Evolutionary conservation across 2,329 filamentous ascomycete genomes (phyloP).

Genomic region (Colletotrichum sublineola): DNA sequence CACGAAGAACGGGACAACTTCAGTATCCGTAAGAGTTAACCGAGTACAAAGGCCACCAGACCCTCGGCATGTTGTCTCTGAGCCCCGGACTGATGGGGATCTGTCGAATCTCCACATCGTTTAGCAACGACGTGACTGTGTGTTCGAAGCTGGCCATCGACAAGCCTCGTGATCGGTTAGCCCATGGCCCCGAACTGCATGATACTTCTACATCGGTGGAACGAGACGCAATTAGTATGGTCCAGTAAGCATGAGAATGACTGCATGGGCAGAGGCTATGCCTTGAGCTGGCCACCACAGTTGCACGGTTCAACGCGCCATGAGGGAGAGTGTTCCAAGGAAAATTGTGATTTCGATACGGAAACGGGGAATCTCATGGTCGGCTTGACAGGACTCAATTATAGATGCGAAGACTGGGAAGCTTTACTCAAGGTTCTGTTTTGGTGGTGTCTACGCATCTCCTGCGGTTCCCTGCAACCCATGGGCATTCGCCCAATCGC

Average conservation of each 20-base stretch:
- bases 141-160: neutral
- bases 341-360: neutral
- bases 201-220: neutral
- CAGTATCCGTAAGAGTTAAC: neutral
- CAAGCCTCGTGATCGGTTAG: no score
- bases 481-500: neutral
- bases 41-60: neutral
- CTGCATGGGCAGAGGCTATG: neutral
- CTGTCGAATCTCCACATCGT: neutral
- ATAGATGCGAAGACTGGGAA: neutral
- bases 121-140: neutral
- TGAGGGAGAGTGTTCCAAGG: neutral
- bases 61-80: neutral
- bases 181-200: neutral
- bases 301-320: neutral
- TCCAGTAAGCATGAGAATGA: neutral
- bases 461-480: neutral
- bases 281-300: neutral
- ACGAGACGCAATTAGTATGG: neutral
- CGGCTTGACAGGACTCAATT: neutral
- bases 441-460: neutral
- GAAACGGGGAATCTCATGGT: neutral
- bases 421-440: neutral
- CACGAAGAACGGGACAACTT: neutral
- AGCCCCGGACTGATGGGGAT: neutral